A percentile compares a stretch with the other conserved stretches of the same genome.
These are phyloP conservation scores for Chlorella sp. DNA, from an alignment of 139 green algal species.

Conservation along the genomic window DNA sequence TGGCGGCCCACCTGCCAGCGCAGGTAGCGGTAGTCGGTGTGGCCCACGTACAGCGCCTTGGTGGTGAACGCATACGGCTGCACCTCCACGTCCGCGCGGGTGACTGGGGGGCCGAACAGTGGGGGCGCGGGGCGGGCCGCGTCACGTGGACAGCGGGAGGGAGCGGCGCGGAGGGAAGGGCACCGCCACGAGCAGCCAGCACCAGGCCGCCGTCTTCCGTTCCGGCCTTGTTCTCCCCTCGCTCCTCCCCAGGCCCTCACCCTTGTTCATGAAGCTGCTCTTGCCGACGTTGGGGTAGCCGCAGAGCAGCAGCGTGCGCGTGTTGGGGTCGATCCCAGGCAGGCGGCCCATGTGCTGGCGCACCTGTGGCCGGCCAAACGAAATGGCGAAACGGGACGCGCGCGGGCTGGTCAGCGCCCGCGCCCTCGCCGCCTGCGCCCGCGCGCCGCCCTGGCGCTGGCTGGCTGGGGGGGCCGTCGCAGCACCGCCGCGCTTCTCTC, in stretches of 20 bases:
- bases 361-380: conserved; percentile 54
- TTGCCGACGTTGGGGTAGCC: conserved; percentile 99
- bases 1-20: conserved; percentile 84
- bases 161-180: not conserved
- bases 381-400: not conserved
- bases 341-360: conserved; percentile 98
- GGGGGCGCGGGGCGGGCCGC: not conserved
- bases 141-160: not conserved
- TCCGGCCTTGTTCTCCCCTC: too few species aligned
- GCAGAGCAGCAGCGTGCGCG: conserved; percentile 94
- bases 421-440: not conserved
- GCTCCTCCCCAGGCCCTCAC: conserved; percentile 29
- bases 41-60: conserved; percentile 96
- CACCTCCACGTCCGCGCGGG: conserved; percentile 97
- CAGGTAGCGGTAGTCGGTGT: conserved; percentile 99
- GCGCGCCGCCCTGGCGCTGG: not conserved
- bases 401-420: too few species aligned
- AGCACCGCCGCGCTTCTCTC: too few species aligned
- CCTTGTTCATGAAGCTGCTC: conserved; percentile 96
- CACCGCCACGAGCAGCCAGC: not conserved
- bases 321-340: conserved; percentile 98
- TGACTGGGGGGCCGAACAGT: conserved; percentile 52
- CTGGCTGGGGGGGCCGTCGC: too few species aligned
- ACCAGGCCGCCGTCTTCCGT: too few species aligned
- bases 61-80: conserved; percentile 98